Conservation (phyloP, 306 rosid genomes). For the Delonix regia region DNA sequence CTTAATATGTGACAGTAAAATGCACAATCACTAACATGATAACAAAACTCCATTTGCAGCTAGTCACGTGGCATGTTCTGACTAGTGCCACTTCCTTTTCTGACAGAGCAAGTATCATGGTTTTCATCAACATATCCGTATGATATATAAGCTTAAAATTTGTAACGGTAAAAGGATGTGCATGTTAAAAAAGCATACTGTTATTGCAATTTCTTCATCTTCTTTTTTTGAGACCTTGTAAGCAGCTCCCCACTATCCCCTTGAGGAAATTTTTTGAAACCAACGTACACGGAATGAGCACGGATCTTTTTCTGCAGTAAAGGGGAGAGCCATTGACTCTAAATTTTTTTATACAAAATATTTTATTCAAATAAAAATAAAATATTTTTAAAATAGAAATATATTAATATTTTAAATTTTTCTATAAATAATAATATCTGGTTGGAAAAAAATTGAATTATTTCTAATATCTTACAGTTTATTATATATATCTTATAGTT, state of each 20-base stretch:
- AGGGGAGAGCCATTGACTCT: too few species aligned
- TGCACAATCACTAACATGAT: background rate
- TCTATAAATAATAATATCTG: too few species aligned
- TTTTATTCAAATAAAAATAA: too few species aligned
- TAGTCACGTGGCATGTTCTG: background rate
- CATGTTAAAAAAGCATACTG: slow-evolving; percentile 46
- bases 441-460: too few species aligned
- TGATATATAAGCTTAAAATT: background rate
- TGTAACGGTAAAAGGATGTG: slow-evolving; percentile 4
- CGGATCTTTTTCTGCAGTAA: too few species aligned
- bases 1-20: slow-evolving; percentile 7
- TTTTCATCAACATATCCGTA: background rate
- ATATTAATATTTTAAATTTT: too few species aligned
- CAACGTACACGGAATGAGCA: too few species aligned
- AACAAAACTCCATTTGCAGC: background rate
- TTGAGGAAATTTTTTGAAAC: too few species aligned
- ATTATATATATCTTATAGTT: too few species aligned
- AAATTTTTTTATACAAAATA: too few species aligned
- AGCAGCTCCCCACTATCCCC: slow-evolving; percentile 87
- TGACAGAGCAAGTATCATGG: background rate
- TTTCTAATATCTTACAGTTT: too few species aligned
- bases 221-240: slow-evolving; percentile 78
- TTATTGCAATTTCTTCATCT: slow-evolving; percentile 78
- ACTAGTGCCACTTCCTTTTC: background rate
- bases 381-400: too few species aligned